Percentiles rank a stretch among this genome's conserved stretches.
These are phyloP conservation scores for Fraxinus platypoda DNA, from an alignment of 305 asterid genomes.

Conservation along the genomic window DNA sequence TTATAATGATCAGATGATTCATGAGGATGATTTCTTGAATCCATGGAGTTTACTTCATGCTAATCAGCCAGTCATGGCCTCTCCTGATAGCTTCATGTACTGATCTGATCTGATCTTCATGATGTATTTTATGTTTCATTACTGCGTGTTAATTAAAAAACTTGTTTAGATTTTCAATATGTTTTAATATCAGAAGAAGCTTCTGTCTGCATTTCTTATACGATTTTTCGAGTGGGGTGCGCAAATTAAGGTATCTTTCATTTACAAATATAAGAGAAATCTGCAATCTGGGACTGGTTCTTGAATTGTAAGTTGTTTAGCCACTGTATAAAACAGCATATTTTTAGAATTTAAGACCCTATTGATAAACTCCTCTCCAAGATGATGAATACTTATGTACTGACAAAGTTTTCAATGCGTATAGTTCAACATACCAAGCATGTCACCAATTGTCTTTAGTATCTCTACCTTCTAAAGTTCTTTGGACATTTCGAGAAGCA, in stretches of 20 bases:
- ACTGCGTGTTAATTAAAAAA: background rate
- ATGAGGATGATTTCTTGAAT: constrained; percentile 32
- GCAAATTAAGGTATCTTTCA: background rate
- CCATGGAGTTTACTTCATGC: constrained; percentile 31
- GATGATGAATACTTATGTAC: background rate
- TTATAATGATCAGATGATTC: constrained; percentile 16
- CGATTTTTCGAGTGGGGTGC: constrained; percentile 6
- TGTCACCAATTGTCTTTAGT: too few species aligned
- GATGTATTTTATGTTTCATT: background rate
- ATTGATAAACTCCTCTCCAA: background rate
- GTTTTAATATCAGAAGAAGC: background rate
- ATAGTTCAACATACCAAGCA: background rate
- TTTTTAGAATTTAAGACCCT: background rate
- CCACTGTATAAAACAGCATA: too few species aligned
- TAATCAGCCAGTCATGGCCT: constrained; percentile 37
- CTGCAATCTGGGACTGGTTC: background rate
- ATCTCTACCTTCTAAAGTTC: too few species aligned
- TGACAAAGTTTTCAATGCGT: too few species aligned
- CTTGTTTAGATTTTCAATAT: background rate
- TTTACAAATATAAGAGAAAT: too few species aligned
- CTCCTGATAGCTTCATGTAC: constrained; percentile 26
- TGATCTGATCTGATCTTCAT: constrained; percentile 2
- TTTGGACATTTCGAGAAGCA: too few species aligned
- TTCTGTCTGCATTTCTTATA: background rate
- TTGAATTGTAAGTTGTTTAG: background rate